Evolutionary conservation across 306 rosid genomes (phyloP).

Genomic region (Pueraria montana): DNA sequence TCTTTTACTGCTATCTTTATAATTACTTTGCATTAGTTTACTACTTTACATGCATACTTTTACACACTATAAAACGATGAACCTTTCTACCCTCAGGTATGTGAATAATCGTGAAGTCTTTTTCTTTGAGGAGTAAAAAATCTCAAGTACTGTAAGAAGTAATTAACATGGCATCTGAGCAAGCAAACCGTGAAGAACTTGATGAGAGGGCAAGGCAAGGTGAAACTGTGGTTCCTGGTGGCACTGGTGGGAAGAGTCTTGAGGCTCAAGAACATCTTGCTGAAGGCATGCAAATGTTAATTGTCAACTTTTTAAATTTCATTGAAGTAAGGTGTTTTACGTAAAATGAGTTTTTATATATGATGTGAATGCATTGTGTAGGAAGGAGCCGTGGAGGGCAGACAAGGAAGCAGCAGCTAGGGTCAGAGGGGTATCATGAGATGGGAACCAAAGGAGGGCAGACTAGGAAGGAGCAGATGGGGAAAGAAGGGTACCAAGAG

Average conservation of each 20-base stretch:
- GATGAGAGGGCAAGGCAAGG: slow-evolving; percentile 74
- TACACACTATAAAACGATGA: slow-evolving; percentile 36
- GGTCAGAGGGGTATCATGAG: slow-evolving; percentile 70
- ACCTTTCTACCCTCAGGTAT: background rate
- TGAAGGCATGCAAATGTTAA: slow-evolving; percentile 81
- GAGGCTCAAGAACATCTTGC: slow-evolving; percentile 87
- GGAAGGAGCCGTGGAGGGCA: slow-evolving; percentile 79
- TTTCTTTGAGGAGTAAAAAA: background rate
- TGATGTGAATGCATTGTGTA: slow-evolving; percentile 29
- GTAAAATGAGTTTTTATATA: background rate
- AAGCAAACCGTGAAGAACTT: slow-evolving; percentile 59
- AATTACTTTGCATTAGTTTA: slow-evolving; percentile 4
- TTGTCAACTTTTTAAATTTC: slow-evolving; percentile 81
- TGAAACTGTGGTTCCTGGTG: slow-evolving; percentile 80
- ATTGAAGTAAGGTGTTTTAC: no score
- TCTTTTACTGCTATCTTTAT: background rate
- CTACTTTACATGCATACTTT: slow-evolving; percentile 31
- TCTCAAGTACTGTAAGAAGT: background rate
- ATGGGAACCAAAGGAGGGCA: slow-evolving; percentile 71
- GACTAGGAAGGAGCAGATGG: slow-evolving; percentile 72
- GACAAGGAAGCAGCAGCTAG: slow-evolving; percentile 73
- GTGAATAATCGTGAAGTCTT: background rate
- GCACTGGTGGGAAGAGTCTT: slow-evolving; percentile 86
- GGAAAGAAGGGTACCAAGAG: slow-evolving; percentile 62
- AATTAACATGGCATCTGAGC: slow-evolving; percentile 61